Evolutionary conservation across 169 alveolate species (phyloP), one percentile per base, ranked within the genome.

Genomic region (Eimeria brunetti): DNA sequence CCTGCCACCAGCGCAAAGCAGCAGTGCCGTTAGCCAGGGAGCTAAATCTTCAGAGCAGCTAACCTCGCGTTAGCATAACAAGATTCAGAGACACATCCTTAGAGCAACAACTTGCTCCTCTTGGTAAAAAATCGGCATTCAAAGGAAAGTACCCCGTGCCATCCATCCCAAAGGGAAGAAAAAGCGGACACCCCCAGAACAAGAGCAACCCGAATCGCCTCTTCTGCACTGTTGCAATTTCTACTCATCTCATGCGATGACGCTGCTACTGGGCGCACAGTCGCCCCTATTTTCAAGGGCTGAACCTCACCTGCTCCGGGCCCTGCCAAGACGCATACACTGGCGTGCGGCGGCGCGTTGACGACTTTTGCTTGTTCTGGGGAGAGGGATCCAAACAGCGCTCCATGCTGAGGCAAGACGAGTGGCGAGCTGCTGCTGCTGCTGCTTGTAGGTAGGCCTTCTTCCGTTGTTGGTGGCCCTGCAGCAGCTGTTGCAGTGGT

Each of bases 231-330:
- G 80, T 36, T 11, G 27, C 49, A 33, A 51, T 36, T 6, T 22
- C 71, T 0, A 3, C 71, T 60, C 8, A 69, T 69, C 46, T 33
- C 51, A 69, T 33, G 75, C 41, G 7, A 27, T 67, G 46, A 4
- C 12, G 51, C 53, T 38, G n/a, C 83, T 73, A 36, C 83, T 22
- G 53, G 18, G 53, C 83, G 41, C 18, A 20, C 27, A 30, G 49
- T 38, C 83, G 33, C 51, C 56, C 18, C 51, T 73, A 36, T 1
- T 36, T 20, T 38, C 20, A 73, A 16, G 51, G 83, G 51, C 83
- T n/a, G 51, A 38, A 64, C 8, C 96, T 91, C 96, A 7, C 98
- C 98, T 16, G 97, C 94, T 5, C 98, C 98, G 36, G 98, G 98
- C 1, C 98, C 98, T 6, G 98, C 98, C 20, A 97, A 94, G 73